These are phyloP conservation scores for Picochlorum sp. DNA, from an alignment of 139 green algal genomes.

Conservation along the genomic window DNA sequence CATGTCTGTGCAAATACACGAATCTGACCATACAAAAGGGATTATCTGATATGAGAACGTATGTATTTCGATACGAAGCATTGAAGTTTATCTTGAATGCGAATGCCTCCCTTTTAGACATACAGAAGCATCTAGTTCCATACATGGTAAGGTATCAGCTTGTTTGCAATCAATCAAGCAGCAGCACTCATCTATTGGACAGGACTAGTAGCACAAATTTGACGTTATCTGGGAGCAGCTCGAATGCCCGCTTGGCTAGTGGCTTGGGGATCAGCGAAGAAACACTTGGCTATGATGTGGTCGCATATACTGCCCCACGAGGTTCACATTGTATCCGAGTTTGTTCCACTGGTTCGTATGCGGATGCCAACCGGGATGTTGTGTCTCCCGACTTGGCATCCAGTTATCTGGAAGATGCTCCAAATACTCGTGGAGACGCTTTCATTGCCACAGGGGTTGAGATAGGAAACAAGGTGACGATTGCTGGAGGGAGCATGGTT, in stretches of 20 bases:
- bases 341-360: constrained; percentile 21
- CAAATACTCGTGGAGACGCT: constrained; percentile 51
- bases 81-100: constrained; percentile 32
- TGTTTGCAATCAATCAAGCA: neutral
- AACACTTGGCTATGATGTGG: constrained; percentile 3
- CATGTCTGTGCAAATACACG: constrained; percentile 13
- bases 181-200: neutral
- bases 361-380: constrained; percentile 37
- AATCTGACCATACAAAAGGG: constrained; percentile 26
- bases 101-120: constrained; percentile 24
- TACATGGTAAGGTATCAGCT: constrained; percentile 48
- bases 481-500: constrained; percentile 59
- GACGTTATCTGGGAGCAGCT: neutral
- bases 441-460: constrained; percentile 38
- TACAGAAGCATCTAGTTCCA: constrained; percentile 48
- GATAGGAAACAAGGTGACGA: constrained; percentile 51
- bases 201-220: neutral
- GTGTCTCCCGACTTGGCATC: constrained; percentile 11
- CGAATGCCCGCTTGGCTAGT: neutral
- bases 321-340: constrained; percentile 27
- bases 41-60: constrained; percentile 44
- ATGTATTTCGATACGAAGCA: constrained; percentile 39
- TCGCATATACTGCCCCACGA: constrained; percentile 15
- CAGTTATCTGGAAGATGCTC: constrained; percentile 12
- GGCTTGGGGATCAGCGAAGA: neutral